phyloP scores from a whole-genome alignment of 2,329 filamentous ascomycete genomes.

The Paracoccidioides brasiliensis region DNA sequence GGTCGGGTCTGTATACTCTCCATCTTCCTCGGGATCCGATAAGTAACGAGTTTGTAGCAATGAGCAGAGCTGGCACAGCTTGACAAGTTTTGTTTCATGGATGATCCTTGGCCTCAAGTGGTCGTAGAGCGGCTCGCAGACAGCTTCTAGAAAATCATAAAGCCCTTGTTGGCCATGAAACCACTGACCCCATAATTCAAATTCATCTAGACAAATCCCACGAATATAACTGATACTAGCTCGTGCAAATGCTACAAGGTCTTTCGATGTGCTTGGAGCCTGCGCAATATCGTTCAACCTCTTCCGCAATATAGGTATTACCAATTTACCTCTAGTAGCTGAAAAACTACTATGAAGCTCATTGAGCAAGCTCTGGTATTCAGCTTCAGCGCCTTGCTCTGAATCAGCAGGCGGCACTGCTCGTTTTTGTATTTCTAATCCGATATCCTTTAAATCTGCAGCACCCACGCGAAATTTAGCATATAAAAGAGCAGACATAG shows the following conservation, averaged over 20 bases:
- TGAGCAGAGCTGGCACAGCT: constrained; percentile 54
- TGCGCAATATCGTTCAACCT: constrained; percentile 44
- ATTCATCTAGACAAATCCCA: constrained; percentile 53
- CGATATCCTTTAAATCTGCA: constrained; percentile 51
- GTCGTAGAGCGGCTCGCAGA: constrained; percentile 56
- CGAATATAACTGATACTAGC: constrained; percentile 53
- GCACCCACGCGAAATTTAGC: constrained; percentile 58
- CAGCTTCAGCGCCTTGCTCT: constrained; percentile 45
- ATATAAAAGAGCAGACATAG: constrained; percentile 57
- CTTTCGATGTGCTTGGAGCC: constrained; percentile 47
- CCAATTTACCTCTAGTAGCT: constrained; percentile 44
- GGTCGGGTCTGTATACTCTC: constrained; percentile 35
- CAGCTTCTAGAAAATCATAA: constrained; percentile 53
- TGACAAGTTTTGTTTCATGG: constrained; percentile 52
- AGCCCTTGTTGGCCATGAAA: constrained; percentile 49
- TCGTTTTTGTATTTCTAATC: constrained; percentile 54
- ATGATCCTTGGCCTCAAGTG: constrained; percentile 52
- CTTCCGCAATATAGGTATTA: constrained; percentile 49
- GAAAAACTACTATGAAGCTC: constrained; percentile 53
- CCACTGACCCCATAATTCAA: constrained; percentile 54
- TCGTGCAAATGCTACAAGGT: constrained; percentile 52
- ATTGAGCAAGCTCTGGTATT: constrained; percentile 53
- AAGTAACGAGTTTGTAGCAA: constrained; percentile 54
- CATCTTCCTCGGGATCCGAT: constrained; percentile 44
- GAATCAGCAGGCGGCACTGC: constrained; percentile 47